Evolutionary conservation across 331 rosid genomes (phyloP), one percentile per base, ranked within the genome.

Genomic region (Pyracantha coccinea): DNA sequence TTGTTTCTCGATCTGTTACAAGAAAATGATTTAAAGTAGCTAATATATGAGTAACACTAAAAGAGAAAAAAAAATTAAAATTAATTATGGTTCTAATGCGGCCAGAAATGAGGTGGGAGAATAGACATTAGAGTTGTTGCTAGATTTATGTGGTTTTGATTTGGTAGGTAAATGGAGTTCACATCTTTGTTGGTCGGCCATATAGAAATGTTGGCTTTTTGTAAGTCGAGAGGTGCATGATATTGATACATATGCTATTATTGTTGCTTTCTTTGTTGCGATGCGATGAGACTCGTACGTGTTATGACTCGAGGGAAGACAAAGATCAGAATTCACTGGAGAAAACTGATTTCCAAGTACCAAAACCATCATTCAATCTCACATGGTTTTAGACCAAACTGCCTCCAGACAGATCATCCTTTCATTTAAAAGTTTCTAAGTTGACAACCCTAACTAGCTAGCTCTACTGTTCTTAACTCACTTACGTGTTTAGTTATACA

Each of bases 81-180:
- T 35, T 38, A 38, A 38, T 38, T 10, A 38, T 10, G 45, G 45
- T 38, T 38, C 14, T 38, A 38, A 38, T 38, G 45, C 45, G 45
- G 45, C 45, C 45, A 38, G 45, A 38, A 38, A 38, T 38, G 45
- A 38, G 45, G 45, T 38, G 45, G 45, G 1, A 3, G 45, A 38
- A 38, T 38, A 38, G 4, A 0, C 45, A 21, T 20, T 4, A 57
- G 19, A 25, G n/a, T 8, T 60, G 65, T 60, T 59, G 65, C 16
- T 25, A 24, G 13, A 33, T 16, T 50, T 61, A 9, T 52, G 70
- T 25, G 81, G 81, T 17, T 23, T 72, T 27, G 66, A 71, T 70
- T 63, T 50, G 81, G 77, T 52, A 33, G 60, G 77, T 53, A 32
- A 63, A 71, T 71, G 68, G 77, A 38, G 60, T 63, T 60, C 23